phyloP scores from a whole-genome alignment of 73 alveolate genomes.

The Blepharisma japonicum region DNA sequence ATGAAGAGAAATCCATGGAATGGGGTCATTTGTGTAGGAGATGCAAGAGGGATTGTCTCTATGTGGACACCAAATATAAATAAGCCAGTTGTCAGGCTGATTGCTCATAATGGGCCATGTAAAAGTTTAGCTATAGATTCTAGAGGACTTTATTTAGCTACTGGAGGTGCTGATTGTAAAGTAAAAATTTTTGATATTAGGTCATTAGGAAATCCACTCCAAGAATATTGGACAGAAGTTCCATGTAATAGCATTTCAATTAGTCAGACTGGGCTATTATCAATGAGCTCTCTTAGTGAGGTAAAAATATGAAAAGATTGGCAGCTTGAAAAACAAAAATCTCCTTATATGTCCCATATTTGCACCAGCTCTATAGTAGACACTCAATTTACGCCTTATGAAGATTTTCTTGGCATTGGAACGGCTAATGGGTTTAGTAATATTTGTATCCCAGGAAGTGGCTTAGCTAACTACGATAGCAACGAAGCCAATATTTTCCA shows the following conservation, averaged over 20 bases:
- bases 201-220: conserved; percentile 58
- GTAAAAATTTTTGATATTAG: conserved; percentile 94
- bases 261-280: conserved; percentile 78
- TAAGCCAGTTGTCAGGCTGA: conserved; percentile 78
- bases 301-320: conserved; percentile 88
- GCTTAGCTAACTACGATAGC: conserved; percentile 71
- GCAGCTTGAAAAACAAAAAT: conserved; percentile 70
- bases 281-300: conserved; percentile 68
- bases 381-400: conserved; percentile 72
- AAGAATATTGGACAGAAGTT: conserved; percentile 73
- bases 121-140: conserved; percentile 61
- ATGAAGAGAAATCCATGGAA: conserved; percentile 74
- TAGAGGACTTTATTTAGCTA: conserved; percentile 82
- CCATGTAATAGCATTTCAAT: conserved; percentile 60
- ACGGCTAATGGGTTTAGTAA: conserved; percentile 72
- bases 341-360: conserved; percentile 89
- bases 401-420: conserved; percentile 91
- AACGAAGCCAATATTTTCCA: conserved; percentile 82
- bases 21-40: conserved; percentile 88
- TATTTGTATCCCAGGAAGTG: conserved; percentile 90
- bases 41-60: conserved; percentile 82
- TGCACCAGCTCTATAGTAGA: conserved; percentile 54
- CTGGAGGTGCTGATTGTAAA: conserved; percentile 92
- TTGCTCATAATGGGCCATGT: conserved; percentile 90
- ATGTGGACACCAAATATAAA: conserved; percentile 97